Evolutionary conservation across 2,329 filamentous ascomycete species (phyloP).

Genomic region (Allantophomopsis lycopodina): DNA sequence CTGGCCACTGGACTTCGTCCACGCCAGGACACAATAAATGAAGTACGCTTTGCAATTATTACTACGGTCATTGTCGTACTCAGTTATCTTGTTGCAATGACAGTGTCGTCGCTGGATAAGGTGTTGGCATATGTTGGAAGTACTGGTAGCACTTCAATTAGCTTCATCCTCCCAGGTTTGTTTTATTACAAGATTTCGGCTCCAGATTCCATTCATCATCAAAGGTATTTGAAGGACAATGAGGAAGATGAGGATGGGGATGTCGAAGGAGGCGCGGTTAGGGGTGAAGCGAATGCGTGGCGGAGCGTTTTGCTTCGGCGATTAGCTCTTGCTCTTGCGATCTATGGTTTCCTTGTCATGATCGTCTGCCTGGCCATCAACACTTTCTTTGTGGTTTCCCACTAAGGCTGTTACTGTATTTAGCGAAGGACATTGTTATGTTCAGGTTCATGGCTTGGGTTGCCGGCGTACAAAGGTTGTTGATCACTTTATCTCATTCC

Average conservation of each 20-base stretch:
- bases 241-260: constrained; percentile 73
- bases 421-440: too few relatives aligned
- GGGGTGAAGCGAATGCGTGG: constrained; percentile 30
- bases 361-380: constrained; percentile 76
- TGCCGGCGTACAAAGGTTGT: not conserved
- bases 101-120: constrained; percentile 76
- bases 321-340: constrained; percentile 58
- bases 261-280: constrained; percentile 30
- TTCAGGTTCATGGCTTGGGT: not conserved
- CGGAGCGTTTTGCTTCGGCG: constrained; percentile 51
- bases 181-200: constrained; percentile 99
- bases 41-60: constrained; percentile 77
- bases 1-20: constrained; percentile 28
- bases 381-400: constrained; percentile 51
- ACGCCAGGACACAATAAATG: constrained; percentile 58
- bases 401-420: not conserved
- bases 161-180: constrained; percentile 87
- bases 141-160: constrained; percentile 89
- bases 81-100: constrained; percentile 81
- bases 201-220: constrained; percentile 75
- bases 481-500: too few relatives aligned
- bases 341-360: constrained; percentile 86
- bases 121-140: constrained; percentile 92
- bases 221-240: constrained; percentile 57
- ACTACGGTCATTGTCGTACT: constrained; percentile 76